Base-by-base conservation (phyloP, 2,329 filamentous ascomycete genomes). In the Dryadomyces sulphureus region DNA sequence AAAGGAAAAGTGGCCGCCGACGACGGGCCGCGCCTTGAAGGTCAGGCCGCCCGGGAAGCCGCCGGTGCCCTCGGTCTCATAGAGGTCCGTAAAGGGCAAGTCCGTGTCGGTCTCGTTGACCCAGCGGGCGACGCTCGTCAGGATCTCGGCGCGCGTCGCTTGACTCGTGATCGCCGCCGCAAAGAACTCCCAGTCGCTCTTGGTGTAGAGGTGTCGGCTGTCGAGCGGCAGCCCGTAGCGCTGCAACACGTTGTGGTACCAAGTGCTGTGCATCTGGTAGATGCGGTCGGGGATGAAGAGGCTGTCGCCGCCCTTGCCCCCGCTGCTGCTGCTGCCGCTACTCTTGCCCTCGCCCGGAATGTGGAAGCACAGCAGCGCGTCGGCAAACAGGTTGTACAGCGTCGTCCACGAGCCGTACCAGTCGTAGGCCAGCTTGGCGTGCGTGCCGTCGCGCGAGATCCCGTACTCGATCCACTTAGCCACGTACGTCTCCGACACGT, bases 171-270 rank as follows among this genome's bases (percentile, higher is more conserved):
- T 81, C 2, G 86, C 84, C 41, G 87, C 86, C 0, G 85, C 84
- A 60, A 92, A 89, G 60, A 93, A 88, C 55, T 92, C 81, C 87
- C 87, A 94, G 63, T 94, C 87, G 25, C 81, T 87, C 64, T 94
- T 94, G 30, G 85, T 82, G 61, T 92, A 92, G 3, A 90, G 62
- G 60, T 92, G 85, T 38, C 87, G 76, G 53, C 75, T 83, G 62
- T 94, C 87, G 7, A 94, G 73, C 0, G 87, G 86, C 4, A 94
- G 65, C 1, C 87, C 87, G 60, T 90, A 93, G 55, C 75, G 79
- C 60, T 93, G 85, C 53, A 85, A 75, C 9, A 90, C 84, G 14
- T 75, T 72, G 51, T 75, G 70, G 64, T 93, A 94, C 84, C 84
- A 93, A 48, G 79, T 70, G 41, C 81, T 88, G 59, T 93, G 84